Percentiles rank a stretch among this genome's conserved stretches.
phyloP scores from a whole-genome alignment of 805 yeast genomes.

The Candida nanaspora region DNA sequence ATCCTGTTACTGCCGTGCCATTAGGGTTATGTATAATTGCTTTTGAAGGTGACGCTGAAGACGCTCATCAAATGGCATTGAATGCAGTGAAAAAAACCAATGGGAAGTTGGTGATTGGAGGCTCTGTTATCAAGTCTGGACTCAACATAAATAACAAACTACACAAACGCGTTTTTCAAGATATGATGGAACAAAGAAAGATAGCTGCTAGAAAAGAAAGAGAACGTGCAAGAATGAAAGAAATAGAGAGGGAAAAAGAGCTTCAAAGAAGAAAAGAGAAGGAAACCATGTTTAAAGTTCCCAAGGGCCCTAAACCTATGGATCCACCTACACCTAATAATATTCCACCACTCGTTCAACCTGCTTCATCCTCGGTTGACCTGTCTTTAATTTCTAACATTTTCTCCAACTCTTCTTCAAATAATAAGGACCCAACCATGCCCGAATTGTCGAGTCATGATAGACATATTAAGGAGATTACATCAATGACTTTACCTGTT shows the following conservation, averaged over 20 bases:
- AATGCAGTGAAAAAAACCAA: conserved; percentile 35
- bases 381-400: background rate
- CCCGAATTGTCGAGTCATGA: conserved; percentile 21
- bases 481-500: conserved; percentile 32
- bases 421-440: too few relatives aligned
- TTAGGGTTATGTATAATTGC: conserved; percentile 61
- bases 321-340: background rate
- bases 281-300: conserved; percentile 1
- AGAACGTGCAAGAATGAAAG: conserved; percentile 19
- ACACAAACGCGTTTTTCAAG: conserved; percentile 25
- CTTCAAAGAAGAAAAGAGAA: conserved; percentile 7
- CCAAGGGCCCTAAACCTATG: conserved; percentile 1
- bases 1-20: conserved; percentile 73
- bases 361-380: background rate
- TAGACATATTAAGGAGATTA: conserved; percentile 21
- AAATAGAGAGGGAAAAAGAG: conserved; percentile 10
- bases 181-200: conserved; percentile 28
- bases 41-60: conserved; percentile 50
- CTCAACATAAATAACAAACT: conserved; percentile 38
- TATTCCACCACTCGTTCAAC: background rate
- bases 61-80: conserved; percentile 40
- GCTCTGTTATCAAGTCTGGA: conserved; percentile 45
- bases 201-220: conserved; percentile 30
- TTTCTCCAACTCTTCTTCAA: too few relatives aligned
- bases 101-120: conserved; percentile 39